phyloP scores from a whole-genome alignment of 306 rosid genomes.

The Lupinus albus region DNA sequence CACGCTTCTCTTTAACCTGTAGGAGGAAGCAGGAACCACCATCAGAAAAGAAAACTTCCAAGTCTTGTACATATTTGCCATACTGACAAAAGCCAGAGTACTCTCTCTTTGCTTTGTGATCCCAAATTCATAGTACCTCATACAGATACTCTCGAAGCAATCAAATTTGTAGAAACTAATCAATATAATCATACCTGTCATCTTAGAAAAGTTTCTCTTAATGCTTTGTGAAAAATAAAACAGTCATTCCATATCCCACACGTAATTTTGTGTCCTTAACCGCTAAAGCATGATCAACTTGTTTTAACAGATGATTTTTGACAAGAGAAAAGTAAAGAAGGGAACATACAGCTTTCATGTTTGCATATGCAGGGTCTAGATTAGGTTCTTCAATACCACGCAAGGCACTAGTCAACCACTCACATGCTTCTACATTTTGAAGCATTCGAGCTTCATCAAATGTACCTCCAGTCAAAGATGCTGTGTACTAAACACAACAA shows the following conservation, averaged over 20 bases:
- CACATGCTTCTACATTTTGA: constrained; percentile 98
- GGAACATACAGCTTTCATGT: constrained; percentile 82
- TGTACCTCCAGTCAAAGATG: constrained; percentile 85
- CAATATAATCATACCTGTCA: constrained; percentile 18
- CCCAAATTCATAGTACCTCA: constrained; percentile 19
- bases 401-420: constrained; percentile 88
- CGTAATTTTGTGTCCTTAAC: constrained; percentile 17
- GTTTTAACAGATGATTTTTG: constrained; percentile 21
- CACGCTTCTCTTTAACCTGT: constrained; percentile 92
- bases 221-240: constrained; percentile 12
- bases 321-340: constrained; percentile 33
- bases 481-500: constrained; percentile 77
- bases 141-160: constrained; percentile 18
- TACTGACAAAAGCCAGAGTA: constrained; percentile 1
- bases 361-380: constrained; percentile 77
- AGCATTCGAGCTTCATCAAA: constrained; percentile 91
- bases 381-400: constrained; percentile 78
- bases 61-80: constrained; percentile 15
- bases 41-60: constrained; percentile 35
- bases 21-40: constrained; percentile 41
- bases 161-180: constrained; percentile 24
- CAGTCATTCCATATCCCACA: constrained; percentile 9
- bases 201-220: background rate
- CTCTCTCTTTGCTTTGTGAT: constrained; percentile 10
- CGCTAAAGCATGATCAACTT: constrained; percentile 20